A percentile compares a stretch with the other conserved stretches of the same genome.
phyloP scores from a whole-genome alignment of 108 stramenopile genomes.

The Discostella stelligeroides region DNA sequence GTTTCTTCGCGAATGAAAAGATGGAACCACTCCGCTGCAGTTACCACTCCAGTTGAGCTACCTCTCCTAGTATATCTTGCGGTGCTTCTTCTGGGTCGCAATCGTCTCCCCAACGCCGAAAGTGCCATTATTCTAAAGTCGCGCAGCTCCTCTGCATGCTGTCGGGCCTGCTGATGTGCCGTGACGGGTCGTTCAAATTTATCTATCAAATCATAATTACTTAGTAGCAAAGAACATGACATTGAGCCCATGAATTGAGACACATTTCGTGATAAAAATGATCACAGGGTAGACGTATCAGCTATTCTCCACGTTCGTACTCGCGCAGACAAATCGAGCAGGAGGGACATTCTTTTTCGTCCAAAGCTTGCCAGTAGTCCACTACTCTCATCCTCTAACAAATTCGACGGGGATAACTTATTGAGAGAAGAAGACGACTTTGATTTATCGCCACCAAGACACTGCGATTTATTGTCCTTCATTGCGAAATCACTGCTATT shows the following conservation, averaged over 20 bases:
- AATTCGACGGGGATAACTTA: conserved; percentile 27
- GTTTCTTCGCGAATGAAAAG: too few relatives aligned
- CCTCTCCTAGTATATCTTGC: conserved; percentile 15
- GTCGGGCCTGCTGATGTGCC: conserved; percentile 21
- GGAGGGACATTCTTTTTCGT: conserved; percentile 50
- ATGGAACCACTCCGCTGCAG: conserved; percentile 27
- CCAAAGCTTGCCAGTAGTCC: neutral
- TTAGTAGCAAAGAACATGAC: conserved; percentile 79
- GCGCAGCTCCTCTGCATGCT: conserved; percentile 25
- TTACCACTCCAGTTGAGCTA: neutral
- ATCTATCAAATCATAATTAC: conserved; percentile 80
- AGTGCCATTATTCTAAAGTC: conserved; percentile 25
- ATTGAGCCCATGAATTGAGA: conserved; percentile 72
- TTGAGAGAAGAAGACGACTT: too few relatives aligned
- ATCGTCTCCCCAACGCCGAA: conserved; percentile 32
- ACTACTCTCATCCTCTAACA: conserved; percentile 26
- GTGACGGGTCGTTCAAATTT: conserved; percentile 33
- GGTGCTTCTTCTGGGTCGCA: conserved; percentile 24
- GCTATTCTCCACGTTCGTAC: conserved; percentile 77
- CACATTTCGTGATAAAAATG: conserved; percentile 89
- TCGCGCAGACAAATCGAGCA: conserved; percentile 90
- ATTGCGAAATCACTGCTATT: neutral
- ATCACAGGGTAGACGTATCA: conserved; percentile 70
- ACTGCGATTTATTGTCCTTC: neutral
- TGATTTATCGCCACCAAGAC: neutral